These are phyloP conservation scores for Dactylellina parvicollis DNA, from an alignment of 2,329 filamentous ascomycete genomes.

Conservation along the genomic window DNA sequence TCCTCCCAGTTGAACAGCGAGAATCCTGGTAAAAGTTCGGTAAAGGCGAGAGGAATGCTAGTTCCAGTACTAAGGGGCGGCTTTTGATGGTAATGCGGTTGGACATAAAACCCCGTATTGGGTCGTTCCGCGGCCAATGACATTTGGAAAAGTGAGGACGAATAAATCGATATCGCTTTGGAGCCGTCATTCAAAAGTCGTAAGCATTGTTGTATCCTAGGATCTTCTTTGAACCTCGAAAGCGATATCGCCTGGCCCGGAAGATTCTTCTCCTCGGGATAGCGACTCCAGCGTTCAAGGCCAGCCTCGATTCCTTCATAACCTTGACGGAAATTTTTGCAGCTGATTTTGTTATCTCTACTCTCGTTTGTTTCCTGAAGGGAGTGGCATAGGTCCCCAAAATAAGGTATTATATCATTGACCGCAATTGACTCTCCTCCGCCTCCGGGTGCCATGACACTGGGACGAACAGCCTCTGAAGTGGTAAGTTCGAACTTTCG, in stretches of 20 bases:
- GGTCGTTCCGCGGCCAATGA: conserved; percentile 57
- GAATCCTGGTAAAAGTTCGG: conserved; percentile 57
- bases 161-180: conserved; percentile 57
- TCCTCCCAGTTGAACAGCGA: conserved; percentile 58
- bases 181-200: conserved; percentile 52
- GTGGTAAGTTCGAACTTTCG: conserved; percentile 56
- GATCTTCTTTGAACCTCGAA: conserved; percentile 50
- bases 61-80: conserved; percentile 58
- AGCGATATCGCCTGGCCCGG: conserved; percentile 32
- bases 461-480: conserved; percentile 55
- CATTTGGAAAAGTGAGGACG: conserved; percentile 57
- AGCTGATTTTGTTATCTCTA: conserved; percentile 56
- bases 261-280: conserved; percentile 43
- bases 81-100: conserved; percentile 58
- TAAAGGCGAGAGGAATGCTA: conserved; percentile 58
- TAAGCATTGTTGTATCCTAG: conserved; percentile 55
- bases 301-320: conserved; percentile 55
- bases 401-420: conserved; percentile 58
- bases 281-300: conserved; percentile 56
- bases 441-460: conserved; percentile 57
- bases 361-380: conserved; percentile 57
- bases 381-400: conserved; percentile 58
- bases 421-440: conserved; percentile 56
- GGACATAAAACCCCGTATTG: conserved; percentile 57
- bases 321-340: conserved; percentile 56